Base-by-base conservation (phyloP, 345 rosid species). In the Linum usitatissimum region DNA sequence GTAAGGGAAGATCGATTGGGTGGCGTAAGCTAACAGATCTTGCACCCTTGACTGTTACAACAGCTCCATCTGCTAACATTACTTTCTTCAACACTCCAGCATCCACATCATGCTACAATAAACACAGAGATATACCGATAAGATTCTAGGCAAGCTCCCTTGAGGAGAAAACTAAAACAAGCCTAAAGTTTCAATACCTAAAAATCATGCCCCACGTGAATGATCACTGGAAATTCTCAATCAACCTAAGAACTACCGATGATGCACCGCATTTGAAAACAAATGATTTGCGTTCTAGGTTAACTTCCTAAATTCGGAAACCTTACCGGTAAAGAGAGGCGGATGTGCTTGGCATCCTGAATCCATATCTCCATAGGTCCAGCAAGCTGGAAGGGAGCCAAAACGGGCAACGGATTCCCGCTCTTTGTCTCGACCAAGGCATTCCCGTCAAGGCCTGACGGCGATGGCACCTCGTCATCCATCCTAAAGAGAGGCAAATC, bases 351-450 rank as follows among this genome's bases (percentile, higher is more conserved):
- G 21, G 97, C 99, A 67, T 93, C 97, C 70, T 86, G 97, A 66
- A 93, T 84, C 99, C 97, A 93, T 58, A 93, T 66, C 75, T 90
- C 97, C 91, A 93, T 86, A 3, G 98, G 98, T 18, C 96, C 98
- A 55, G 95, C 91, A 62, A 92, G 84, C 79, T 89, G 98, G 62
- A 92, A 92, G 9, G 96, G 96, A 63, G 91, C 89, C 61, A 92
- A 71, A 69, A 86, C 89, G 49, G 93, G 95, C 59, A 83, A 66
- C 6, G 62, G 79, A 18, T 77, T 51, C 34, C 71, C 76, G 30
- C 4, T 18, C 23, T 53, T 45, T 64, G 66, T 64, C 73, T 82
- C 82, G 53, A 81, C 78, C 66, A 93, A 64, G 60, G 72, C 79
- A 13, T 80, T 82, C 21, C 69, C 75, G 4, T 64, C 69, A 15